phyloP scores from a whole-genome alignment of 352 stramenopile species.

The Plasmopara muralis region DNA sequence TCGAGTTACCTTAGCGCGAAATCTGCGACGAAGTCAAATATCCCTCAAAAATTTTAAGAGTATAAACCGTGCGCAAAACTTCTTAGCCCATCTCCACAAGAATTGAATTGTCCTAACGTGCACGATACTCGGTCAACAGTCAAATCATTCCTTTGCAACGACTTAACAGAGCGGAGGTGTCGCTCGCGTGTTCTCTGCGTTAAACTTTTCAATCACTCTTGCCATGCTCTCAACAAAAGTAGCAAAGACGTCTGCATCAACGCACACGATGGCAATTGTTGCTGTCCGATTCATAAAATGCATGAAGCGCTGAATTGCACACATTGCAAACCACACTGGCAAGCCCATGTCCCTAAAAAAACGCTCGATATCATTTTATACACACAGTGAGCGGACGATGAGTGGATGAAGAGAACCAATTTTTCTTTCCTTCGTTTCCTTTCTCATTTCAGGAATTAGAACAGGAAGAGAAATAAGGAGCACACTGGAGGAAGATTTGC shows the following conservation, averaged over 20 bases:
- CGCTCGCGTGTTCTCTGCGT: constrained; percentile 3
- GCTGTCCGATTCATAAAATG: constrained; percentile 38
- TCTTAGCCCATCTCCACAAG: too few species aligned
- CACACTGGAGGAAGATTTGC: too few species aligned
- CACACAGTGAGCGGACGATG: constrained; percentile 60
- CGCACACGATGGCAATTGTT: constrained; percentile 47
- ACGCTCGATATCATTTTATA: too few species aligned
- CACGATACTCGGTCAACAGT: too few species aligned
- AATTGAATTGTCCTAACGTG: too few species aligned
- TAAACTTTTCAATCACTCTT: constrained; percentile 21
- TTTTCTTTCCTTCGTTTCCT: constrained; percentile 50
- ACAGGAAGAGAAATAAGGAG: too few species aligned
- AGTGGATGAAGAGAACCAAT: constrained; percentile 39
- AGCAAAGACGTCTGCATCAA: constrained; percentile 32
- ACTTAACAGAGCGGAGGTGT: background rate
- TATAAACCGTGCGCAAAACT: too few species aligned
- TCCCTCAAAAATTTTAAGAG: too few species aligned
- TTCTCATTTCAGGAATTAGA: too few species aligned
- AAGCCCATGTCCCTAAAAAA: constrained; percentile 55
- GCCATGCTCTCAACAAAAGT: constrained; percentile 30
- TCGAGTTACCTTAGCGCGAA: too few species aligned
- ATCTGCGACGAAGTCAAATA: too few species aligned
- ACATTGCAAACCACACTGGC: constrained; percentile 39
- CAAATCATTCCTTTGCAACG: too few species aligned
- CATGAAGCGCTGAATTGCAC: constrained; percentile 46